Evolutionary conservation across 805 yeast genomes (phyloP).

Genomic region (Starmerella apicola): DNA sequence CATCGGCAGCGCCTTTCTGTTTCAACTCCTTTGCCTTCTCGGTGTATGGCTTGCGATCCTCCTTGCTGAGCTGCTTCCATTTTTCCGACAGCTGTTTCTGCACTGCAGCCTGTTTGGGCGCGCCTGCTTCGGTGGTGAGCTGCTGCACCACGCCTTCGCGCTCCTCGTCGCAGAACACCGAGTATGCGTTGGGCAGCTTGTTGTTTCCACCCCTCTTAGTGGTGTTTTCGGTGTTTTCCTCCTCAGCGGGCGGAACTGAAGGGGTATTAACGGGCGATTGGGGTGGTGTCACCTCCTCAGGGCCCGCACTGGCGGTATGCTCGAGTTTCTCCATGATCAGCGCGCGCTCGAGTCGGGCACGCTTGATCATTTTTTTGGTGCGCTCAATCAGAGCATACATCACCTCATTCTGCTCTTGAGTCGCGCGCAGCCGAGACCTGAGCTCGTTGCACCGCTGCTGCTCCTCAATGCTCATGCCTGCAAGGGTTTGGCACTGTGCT

Average conservation of each 20-base stretch:
- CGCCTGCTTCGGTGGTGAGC: slow-evolving; percentile 29
- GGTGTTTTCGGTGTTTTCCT: slow-evolving; percentile 2
- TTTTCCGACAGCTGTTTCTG: slow-evolving; percentile 39
- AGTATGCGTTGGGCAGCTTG: slow-evolving; percentile 50
- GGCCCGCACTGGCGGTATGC: slow-evolving; percentile 7
- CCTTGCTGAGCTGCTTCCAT: slow-evolving; percentile 54
- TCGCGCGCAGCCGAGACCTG: slow-evolving; percentile 52
- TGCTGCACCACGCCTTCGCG: slow-evolving; percentile 57
- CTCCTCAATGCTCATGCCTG: slow-evolving; percentile 18
- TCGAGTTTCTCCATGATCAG: slow-evolving; percentile 72
- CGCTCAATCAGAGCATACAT: slow-evolving; percentile 66
- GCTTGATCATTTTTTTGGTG: slow-evolving; percentile 59
- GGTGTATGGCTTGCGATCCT: slow-evolving; percentile 18
- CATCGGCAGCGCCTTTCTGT: slow-evolving; percentile 7
- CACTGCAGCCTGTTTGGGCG: slow-evolving; percentile 7
- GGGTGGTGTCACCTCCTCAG: slow-evolving; percentile 12
- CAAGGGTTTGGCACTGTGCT: not conserved
- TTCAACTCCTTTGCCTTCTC: slow-evolving; percentile 17
- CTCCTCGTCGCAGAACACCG: slow-evolving; percentile 75
- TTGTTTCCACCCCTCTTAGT: slow-evolving; percentile 1
- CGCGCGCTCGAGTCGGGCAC: slow-evolving; percentile 73
- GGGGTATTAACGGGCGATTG: slow-evolving; percentile 5
- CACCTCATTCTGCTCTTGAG: slow-evolving; percentile 66
- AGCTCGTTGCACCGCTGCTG: slow-evolving; percentile 61
- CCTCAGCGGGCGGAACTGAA: not conserved